Evolutionary conservation across 495 filamentous ascomycete genomes (phyloP).

Genomic region (Neurospora sp.): DNA sequence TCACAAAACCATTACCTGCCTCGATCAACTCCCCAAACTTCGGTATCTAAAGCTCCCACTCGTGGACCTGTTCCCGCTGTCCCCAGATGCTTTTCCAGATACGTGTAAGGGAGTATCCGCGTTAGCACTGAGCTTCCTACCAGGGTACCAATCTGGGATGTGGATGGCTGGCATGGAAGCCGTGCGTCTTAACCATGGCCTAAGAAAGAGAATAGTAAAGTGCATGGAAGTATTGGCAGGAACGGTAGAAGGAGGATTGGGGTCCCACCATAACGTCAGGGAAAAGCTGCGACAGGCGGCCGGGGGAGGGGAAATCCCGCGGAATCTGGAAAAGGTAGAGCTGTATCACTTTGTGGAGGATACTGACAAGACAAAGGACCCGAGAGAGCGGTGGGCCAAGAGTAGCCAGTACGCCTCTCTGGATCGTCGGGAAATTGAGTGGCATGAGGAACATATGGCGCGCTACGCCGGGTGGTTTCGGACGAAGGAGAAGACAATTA

Average conservation of each 20-base stretch:
- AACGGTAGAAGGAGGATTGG: background rate
- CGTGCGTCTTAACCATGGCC: no score
- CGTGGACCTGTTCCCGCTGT: background rate
- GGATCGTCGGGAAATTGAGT: background rate
- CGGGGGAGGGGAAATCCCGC: background rate
- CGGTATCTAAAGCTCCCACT: background rate
- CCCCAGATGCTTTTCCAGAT: background rate
- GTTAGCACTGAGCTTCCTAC: background rate
- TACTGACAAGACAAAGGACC: background rate
- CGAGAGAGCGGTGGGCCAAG: background rate
- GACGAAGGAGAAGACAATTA: background rate
- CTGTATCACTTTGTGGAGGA: background rate
- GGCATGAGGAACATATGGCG: background rate
- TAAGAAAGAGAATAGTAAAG: background rate
- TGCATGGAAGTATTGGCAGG: background rate
- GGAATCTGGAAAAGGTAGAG: background rate
- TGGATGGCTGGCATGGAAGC: no score
- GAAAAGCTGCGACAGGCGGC: background rate
- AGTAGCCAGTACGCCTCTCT: background rate
- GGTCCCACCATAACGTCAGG: background rate
- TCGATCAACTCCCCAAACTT: background rate
- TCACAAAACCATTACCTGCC: background rate
- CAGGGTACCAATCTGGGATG: no score
- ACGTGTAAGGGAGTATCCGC: background rate
- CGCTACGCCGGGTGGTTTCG: background rate